phyloP scores from a whole-genome alignment of 179 eudicot genomes.

The Patellifolia procumbens region DNA sequence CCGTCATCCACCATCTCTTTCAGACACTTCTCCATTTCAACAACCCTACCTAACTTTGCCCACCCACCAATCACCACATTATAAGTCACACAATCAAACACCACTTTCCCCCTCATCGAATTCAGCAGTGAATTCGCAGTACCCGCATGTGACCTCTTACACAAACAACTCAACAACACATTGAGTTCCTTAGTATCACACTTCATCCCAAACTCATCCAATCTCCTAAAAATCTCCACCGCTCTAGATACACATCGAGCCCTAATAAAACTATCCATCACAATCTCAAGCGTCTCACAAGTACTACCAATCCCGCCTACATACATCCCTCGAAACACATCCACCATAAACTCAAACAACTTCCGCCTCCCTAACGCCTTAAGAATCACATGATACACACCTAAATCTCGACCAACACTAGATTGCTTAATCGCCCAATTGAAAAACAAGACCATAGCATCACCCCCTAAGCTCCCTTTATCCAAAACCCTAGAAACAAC shows the following conservation, averaged over 20 bases:
- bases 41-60: conserved; percentile 64
- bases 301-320: conserved; percentile 37
- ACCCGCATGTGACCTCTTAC: conserved; percentile 58
- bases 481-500: conserved; percentile 64
- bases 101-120: conserved; percentile 62
- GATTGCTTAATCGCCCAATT: conserved; percentile 66
- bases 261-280: conserved; percentile 68
- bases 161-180: conserved; percentile 63
- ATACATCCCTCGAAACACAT: conserved; percentile 52
- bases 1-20: conserved; percentile 74
- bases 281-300: conserved; percentile 54
- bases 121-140: conserved; percentile 55
- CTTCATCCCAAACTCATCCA: conserved; percentile 59
- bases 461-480: conserved; percentile 63
- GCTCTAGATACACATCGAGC: conserved; percentile 62
- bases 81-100: conserved; percentile 45
- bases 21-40: conserved; percentile 64
- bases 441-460: conserved; percentile 67
- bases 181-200: conserved; percentile 55
- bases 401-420: conserved; percentile 30
- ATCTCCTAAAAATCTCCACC: conserved; percentile 46
- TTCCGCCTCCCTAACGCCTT: conserved; percentile 87
- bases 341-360: conserved; percentile 56
- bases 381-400: conserved; percentile 53
- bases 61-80: conserved; percentile 74